A percentile compares a stretch with the other conserved stretches of the same genome.
Conservation (phyloP, 306 rosid species). For the Geum urbanum region DNA sequence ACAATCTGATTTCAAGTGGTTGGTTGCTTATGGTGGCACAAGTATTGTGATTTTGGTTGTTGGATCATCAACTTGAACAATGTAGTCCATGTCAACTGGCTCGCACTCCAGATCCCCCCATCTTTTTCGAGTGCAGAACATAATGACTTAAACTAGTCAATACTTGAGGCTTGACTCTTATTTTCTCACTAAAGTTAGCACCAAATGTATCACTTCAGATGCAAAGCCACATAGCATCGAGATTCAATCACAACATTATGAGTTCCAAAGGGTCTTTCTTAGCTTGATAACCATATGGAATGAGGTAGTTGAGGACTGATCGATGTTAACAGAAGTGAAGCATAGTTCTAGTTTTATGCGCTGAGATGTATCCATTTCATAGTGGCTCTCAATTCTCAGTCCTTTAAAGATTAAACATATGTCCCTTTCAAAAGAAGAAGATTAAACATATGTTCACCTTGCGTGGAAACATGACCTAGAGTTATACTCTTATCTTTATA, state of each 20-base stretch:
- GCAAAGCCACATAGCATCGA: not conserved
- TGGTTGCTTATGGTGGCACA: too few relatives aligned
- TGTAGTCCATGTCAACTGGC: not conserved
- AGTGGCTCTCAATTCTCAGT: conserved; percentile 7
- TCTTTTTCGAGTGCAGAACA: not conserved
- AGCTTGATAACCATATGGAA: not conserved
- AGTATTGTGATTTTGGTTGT: too few relatives aligned
- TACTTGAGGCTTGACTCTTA: not conserved
- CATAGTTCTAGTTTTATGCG: not conserved
- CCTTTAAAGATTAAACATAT: not conserved
- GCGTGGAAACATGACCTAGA: too few relatives aligned
- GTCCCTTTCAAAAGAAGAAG: too few relatives aligned
- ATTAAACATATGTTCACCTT: not conserved
- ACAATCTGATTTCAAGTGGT: too few relatives aligned
- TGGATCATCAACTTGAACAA: too few relatives aligned
- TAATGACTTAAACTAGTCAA: not conserved
- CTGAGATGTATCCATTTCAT: conserved; percentile 3
- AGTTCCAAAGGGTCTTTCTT: not conserved
- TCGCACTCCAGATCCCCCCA: not conserved
- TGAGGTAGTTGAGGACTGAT: not conserved
- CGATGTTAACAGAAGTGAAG: not conserved
- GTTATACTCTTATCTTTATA: too few relatives aligned
- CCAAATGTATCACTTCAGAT: not conserved
- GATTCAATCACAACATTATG: not conserved
- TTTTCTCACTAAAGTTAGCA: not conserved